Base-by-base conservation (phyloP, 257 asterid species). In the Ilex aquifolium region DNA sequence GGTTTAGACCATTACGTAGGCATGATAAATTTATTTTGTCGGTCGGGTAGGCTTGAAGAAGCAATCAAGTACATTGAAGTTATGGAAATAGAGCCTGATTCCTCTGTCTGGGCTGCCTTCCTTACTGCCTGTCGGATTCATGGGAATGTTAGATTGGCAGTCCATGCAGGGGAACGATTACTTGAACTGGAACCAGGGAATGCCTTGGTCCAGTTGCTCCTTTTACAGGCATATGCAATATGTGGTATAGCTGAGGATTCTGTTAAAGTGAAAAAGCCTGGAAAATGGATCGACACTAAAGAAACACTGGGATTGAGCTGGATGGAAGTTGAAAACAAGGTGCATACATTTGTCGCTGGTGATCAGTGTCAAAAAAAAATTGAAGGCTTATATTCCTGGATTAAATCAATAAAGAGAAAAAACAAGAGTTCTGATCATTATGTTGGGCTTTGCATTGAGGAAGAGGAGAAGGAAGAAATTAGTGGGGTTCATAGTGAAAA, bases 141-240 rank as follows among this genome's bases (percentile, higher is more conserved):
- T 59, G 90, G 91, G 63, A 77, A 85, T 60, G 76, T 78, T 64
- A 75, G 65, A 63, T 57, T 85, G 72, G 91, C 95, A 44, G 72
- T 87, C 67, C 78, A 78, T 58, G 88, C 95, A 21, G 87, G 78
- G 67, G 88, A 85, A 66, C 76, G 54, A 61, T 61, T 87, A 79
- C 88, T 85, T 63, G 80, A 81, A 65, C 80, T 87, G 17, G 95
- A 85, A 68, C 92, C 92, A 4, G 85, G 78, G 64, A 85, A 80
- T 70, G 72, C 61, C 30, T 56, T 62, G 64, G 60, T 64, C 31
- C 74, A 72, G 29, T 75, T 70, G 51, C 55, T 83, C 66, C 76
- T 79, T 55, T 56, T 59, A 52, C 89, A 77, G 76, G 65, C 83
- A 50, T 65, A 83, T 74, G 88, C 75, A 57, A 60, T 85, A 51